These are phyloP conservation scores for Astrothelium macrocarpum DNA, from an alignment of 495 filamentous ascomycete species.

Conservation along the genomic window DNA sequence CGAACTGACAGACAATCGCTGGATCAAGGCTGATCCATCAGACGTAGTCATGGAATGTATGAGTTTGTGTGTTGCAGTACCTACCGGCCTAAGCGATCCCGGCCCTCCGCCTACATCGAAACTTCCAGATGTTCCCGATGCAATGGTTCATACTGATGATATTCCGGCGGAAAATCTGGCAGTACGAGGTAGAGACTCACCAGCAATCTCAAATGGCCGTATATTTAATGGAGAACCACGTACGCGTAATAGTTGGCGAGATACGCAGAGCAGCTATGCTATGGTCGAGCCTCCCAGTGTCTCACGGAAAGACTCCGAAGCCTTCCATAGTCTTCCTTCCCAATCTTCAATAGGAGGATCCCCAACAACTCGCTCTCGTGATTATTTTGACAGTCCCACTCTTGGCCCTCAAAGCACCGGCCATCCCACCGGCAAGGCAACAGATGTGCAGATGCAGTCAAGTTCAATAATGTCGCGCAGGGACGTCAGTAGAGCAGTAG, in stretches of 20 bases:
- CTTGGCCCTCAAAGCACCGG: constrained; percentile 9
- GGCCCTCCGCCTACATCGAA: constrained; percentile 28
- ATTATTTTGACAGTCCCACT: constrained; percentile 17
- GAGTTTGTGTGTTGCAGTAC: constrained; percentile 38
- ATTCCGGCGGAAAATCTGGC: constrained; percentile 27
- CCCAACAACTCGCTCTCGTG: constrained; percentile 5
- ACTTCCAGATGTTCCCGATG: constrained; percentile 32
- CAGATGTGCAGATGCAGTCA: constrained; percentile 17
- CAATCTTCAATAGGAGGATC: constrained; percentile 15
- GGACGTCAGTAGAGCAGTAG: not conserved
- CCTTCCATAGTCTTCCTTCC: constrained; percentile 27
- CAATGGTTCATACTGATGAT: constrained; percentile 29
- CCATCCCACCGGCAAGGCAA: not conserved
- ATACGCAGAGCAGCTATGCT: constrained; percentile 31
- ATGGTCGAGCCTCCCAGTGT: not conserved
- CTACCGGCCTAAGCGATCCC: constrained; percentile 25
- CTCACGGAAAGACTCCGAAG: constrained; percentile 27
- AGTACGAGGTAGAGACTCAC: not conserved
- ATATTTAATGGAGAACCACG: not conserved
- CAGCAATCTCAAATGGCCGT: not conserved
- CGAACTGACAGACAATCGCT: constrained; percentile 61
- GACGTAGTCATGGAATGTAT: constrained; percentile 64
- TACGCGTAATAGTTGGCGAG: constrained; percentile 32
- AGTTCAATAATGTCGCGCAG: not conserved
- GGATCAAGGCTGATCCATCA: constrained; percentile 60